phyloP scores from a whole-genome alignment of 2,329 filamentous ascomycete species.

The Colletotrichum sp. region DNA sequence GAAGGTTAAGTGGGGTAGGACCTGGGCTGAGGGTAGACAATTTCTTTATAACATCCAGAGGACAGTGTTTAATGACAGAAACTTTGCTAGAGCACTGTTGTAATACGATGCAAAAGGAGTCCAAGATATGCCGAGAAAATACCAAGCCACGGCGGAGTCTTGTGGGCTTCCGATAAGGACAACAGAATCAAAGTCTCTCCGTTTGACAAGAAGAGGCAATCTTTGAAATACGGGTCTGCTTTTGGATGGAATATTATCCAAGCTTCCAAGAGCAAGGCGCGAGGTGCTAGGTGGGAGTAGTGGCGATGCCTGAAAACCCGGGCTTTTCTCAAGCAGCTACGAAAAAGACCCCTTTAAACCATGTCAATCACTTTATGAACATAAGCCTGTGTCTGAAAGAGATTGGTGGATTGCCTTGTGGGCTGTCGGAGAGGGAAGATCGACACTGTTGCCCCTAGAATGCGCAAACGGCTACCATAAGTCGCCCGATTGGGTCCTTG shows the following conservation, averaged over 20 bases:
- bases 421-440: not conserved
- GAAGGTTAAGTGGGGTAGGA: not conserved
- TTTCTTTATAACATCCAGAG: fast-evolving
- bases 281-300: not conserved
- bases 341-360: not conserved
- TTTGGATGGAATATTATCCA: not conserved
- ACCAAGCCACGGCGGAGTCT: not conserved
- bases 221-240: not conserved
- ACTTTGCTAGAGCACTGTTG: not conserved
- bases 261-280: not conserved
- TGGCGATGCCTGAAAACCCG: not conserved
- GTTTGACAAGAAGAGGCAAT: not conserved
- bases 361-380: not conserved
- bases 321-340: not conserved
- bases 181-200: not conserved
- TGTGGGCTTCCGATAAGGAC: not conserved
- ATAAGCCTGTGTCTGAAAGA: not conserved
- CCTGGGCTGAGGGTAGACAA: not conserved
- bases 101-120: not conserved
- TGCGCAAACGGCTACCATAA: not conserved
- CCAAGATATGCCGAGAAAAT: not conserved
- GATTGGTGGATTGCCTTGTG: not conserved
- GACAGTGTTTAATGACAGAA: not conserved
- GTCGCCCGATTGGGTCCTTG: not conserved
- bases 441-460: not conserved